Conservation (phyloP, 306 rosid species). For the Gastrolobium bilobum region DNA sequence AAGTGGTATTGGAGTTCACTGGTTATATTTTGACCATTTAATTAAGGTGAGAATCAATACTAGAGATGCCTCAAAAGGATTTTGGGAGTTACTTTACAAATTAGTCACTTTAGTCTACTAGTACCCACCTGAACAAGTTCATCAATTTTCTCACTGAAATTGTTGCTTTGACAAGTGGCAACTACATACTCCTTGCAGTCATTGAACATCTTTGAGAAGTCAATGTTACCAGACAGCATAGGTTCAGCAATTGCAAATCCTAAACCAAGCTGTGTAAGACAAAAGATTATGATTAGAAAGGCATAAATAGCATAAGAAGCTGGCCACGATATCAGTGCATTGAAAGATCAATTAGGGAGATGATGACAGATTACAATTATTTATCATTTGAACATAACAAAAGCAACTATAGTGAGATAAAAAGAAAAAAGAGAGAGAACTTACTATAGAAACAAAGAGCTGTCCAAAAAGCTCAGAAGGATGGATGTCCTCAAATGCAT, state of each 20-base stretch:
- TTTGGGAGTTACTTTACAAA: slow-evolving; percentile 7
- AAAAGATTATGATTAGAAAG: slow-evolving; percentile 53
- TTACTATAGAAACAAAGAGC: slow-evolving; percentile 86
- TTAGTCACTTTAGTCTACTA: slow-evolving; percentile 33
- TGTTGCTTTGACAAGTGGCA: slow-evolving; percentile 65
- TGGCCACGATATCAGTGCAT: background rate
- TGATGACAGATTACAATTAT: background rate
- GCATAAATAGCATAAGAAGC: slow-evolving; percentile 12
- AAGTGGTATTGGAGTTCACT: slow-evolving; percentile 9
- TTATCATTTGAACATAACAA: slow-evolving; percentile 7
- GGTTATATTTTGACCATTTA: slow-evolving; percentile 20
- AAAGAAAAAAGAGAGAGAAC: slow-evolving; percentile 42
- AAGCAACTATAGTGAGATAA: slow-evolving; percentile 12
- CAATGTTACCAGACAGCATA: slow-evolving; percentile 55
- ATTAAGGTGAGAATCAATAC: slow-evolving; percentile 9
- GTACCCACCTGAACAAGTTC: slow-evolving; percentile 85
- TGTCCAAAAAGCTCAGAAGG: slow-evolving; percentile 87
- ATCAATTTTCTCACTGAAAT: slow-evolving; percentile 75
- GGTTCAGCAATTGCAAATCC: slow-evolving; percentile 85
- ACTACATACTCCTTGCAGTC: slow-evolving; percentile 84
- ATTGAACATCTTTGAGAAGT: slow-evolving; percentile 74
- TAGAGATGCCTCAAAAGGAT: slow-evolving; percentile 1
- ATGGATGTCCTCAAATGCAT: slow-evolving; percentile 73
- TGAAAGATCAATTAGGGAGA: slow-evolving; percentile 6
- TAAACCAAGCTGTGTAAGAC: slow-evolving; percentile 80